These are phyloP conservation scores for Canna indica DNA, from an alignment of 176 grass and related monocot species.

Conservation along the genomic window DNA sequence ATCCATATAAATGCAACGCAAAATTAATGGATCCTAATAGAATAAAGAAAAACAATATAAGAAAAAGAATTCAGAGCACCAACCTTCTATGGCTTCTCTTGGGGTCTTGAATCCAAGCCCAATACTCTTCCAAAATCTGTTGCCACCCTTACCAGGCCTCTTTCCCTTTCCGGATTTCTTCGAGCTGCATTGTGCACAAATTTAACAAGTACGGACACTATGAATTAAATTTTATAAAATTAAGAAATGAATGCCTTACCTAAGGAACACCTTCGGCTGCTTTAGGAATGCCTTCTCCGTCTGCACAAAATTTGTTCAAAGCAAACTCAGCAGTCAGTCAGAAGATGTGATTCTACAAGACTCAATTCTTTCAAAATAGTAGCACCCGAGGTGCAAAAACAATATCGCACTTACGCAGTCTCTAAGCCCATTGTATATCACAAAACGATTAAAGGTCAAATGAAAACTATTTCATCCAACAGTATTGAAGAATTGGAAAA, in stretches of 20 bases:
- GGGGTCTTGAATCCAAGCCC: slow-evolving; percentile 8
- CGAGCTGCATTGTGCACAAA: not conserved
- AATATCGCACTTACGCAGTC: too few relatives aligned
- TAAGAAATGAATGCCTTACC: not conserved
- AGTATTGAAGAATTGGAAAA: not conserved
- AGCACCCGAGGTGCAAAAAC: too few relatives aligned
- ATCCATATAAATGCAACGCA: not conserved
- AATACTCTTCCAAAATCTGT: slow-evolving; percentile 12
- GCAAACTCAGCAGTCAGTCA: not conserved
- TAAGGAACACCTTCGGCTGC: slow-evolving; percentile 5
- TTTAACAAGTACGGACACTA: not conserved
- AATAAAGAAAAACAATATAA: not conserved
- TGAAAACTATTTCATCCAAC: not conserved
- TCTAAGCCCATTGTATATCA: not conserved
- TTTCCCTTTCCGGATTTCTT: slow-evolving; percentile 10
- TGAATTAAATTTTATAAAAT: not conserved
- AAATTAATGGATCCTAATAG: not conserved
- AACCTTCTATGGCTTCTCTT: slow-evolving; percentile 8
- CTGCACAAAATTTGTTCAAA: slow-evolving; percentile 2
- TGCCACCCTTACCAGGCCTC: slow-evolving; percentile 7
- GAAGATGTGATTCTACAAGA: not conserved
- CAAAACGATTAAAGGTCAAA: not conserved
- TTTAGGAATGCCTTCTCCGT: slow-evolving; percentile 9
- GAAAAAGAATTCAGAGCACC: not conserved
- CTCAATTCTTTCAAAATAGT: not conserved